Evolutionary conservation across 2,329 filamentous ascomycete species (phyloP).

Genomic region (Cercospora sp.): DNA sequence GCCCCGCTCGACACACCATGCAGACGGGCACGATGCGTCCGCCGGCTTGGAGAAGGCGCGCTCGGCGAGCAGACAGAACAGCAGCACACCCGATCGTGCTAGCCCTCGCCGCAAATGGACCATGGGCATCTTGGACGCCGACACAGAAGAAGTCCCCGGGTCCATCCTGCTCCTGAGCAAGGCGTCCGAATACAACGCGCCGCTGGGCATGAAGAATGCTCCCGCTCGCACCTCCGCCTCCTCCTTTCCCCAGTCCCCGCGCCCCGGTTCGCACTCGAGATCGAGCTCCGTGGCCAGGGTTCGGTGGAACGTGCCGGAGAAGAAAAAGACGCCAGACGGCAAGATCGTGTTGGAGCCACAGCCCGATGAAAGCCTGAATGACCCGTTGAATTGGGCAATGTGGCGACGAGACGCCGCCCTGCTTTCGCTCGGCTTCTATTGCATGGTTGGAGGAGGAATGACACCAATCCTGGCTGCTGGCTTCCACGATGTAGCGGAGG

Average conservation of each 20-base stretch:
- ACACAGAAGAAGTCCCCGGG: slow-evolving; percentile 82
- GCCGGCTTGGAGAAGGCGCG: slow-evolving; percentile 31
- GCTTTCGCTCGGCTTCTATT: slow-evolving; percentile 84
- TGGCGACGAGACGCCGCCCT: slow-evolving; percentile 80
- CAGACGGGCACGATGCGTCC: slow-evolving; percentile 24
- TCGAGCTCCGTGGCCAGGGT: slow-evolving; percentile 5
- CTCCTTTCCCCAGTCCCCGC: slow-evolving; percentile 50
- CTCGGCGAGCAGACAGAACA: slow-evolving; percentile 11
- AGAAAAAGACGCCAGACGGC: slow-evolving; percentile 79
- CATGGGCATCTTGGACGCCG: slow-evolving; percentile 76
- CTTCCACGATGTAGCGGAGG: slow-evolving; percentile 74
- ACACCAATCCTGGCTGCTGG: slow-evolving; percentile 87
- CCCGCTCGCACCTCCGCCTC: slow-evolving; percentile 60
- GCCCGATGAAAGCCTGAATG: slow-evolving; percentile 85
- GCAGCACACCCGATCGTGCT: slow-evolving; percentile 5
- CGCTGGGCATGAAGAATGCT: slow-evolving; percentile 62
- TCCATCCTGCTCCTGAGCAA: slow-evolving; percentile 62
- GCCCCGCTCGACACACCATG: neutral
- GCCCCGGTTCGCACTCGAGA: slow-evolving; percentile 22
- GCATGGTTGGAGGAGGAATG: slow-evolving; percentile 89
- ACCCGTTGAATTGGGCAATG: slow-evolving; percentile 86
- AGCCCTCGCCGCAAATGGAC: slow-evolving; percentile 50
- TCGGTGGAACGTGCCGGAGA: slow-evolving; percentile 40
- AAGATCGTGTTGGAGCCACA: slow-evolving; percentile 87
- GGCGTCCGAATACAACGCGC: slow-evolving; percentile 60